Base-by-base conservation (phyloP, 441 rosid species). In the Adansonia madagascariensis region DNA sequence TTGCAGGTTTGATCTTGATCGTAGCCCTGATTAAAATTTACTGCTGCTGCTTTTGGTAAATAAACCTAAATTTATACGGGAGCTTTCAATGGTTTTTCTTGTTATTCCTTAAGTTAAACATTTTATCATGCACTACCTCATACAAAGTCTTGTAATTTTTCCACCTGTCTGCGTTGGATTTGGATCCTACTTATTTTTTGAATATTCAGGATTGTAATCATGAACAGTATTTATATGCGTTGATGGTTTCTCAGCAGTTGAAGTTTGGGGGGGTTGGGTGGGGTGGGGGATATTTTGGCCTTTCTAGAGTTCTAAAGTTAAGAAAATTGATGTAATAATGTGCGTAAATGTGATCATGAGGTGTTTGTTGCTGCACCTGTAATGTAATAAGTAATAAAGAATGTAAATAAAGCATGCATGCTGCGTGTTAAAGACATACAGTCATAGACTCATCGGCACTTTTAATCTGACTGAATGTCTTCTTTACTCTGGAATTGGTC, bases 1-100 rank as follows among this genome's bases (percentile, higher is more conserved):
- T 86, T 97, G 83, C 99, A 91, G 99, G 99, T 97, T 85, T 81
- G 89, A 49, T 79, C 69, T 74, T 59, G 43, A 43, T 59, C 64
- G 31, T 24, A 43, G 49, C 49, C 5, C 43, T 43, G 52, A 14
- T 12, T 73, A 18, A 15, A 35, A 43, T 73, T 15, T 57, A 22
- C 4, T 59, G 56, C 56, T 43, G 66, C 62, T 73, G 22, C 44
- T 43, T 73, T 43, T 73, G 56, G 18, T 39, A 11, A 27, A 53
- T 31, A 53, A 53, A 46, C 43, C 59, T 49, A 69, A 66, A 31
- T 56, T 57, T 59, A 6, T 69, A 18, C 20, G 9, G 22, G 17
- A 18, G 55, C 17, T 67, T 67, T 46, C 9, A 18, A 20, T 68
- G 53, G 0, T 41, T 41, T 41, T 66, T 43, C 8, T 68, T 20